A percentile compares a stretch with the other conserved stretches of the same genome.
These are phyloP conservation scores for Salix koriyanagi DNA, from an alignment of 345 rosid genomes.

Conservation along the genomic window DNA sequence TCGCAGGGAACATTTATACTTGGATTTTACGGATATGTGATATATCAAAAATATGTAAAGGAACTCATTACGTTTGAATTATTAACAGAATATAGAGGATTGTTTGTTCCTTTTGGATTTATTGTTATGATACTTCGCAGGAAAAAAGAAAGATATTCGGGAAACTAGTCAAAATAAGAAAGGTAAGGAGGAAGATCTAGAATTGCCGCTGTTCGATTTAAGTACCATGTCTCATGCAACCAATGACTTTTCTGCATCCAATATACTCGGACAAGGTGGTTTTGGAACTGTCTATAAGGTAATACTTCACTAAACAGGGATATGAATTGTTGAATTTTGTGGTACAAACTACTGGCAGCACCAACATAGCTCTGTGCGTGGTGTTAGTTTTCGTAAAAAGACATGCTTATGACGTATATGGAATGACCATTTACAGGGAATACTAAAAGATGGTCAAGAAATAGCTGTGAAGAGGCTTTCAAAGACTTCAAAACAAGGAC, in stretches of 20 bases:
- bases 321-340: background rate
- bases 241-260: background rate
- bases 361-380: background rate
- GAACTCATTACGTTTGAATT: background rate
- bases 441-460: background rate
- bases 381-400: background rate
- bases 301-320: background rate
- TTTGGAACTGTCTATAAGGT: background rate
- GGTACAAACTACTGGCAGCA: background rate
- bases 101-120: background rate
- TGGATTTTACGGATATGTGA: background rate
- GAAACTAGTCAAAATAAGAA: background rate
- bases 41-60: background rate
- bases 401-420: background rate
- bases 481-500: constrained; percentile 2
- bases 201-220: background rate
- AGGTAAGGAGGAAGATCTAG: background rate
- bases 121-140: background rate
- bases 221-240: background rate
- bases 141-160: background rate
- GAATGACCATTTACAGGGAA: background rate
- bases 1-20: background rate
- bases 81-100: background rate
- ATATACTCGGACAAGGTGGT: background rate
- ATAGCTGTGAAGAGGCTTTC: constrained; percentile 14